Percentiles rank a stretch among this genome's conserved stretches.
These are phyloP conservation scores for Intubia oerlemansii DNA, from an alignment of 2,329 filamentous ascomycete species.

Conservation along the genomic window DNA sequence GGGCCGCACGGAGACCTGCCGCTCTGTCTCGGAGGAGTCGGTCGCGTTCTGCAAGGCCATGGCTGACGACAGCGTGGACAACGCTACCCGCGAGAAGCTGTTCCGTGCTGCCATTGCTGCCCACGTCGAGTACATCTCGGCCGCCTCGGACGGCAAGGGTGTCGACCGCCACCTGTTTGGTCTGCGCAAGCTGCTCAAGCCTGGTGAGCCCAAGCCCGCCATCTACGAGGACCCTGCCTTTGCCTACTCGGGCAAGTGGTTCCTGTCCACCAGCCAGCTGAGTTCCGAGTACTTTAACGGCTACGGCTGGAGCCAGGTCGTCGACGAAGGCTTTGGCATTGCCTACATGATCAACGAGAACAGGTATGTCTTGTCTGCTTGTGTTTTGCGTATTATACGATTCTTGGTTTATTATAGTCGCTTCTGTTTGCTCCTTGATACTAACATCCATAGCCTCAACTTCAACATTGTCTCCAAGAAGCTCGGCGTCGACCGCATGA, in stretches of 20 bases:
- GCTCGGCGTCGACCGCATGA: conserved; percentile 79
- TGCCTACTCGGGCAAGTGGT: conserved; percentile 72
- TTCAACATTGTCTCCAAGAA: conserved; percentile 96
- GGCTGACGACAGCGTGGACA: conserved; percentile 40
- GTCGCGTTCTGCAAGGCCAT: conserved; percentile 81
- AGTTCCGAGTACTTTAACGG: conserved; percentile 97
- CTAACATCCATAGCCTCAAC: conserved; percentile 26
- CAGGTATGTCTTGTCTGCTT: conserved; percentile 2
- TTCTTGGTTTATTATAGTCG: too few relatives aligned
- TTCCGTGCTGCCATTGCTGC: conserved; percentile 66
- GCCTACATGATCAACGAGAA: conserved; percentile 70
- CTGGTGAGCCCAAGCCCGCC: conserved; percentile 60
- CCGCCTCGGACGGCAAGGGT: conserved; percentile 78
- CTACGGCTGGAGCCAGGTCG: conserved; percentile 96
- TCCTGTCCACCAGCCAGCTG: conserved; percentile 70
- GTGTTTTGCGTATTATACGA: background rate
- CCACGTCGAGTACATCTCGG: conserved; percentile 78
- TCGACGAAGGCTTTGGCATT: conserved; percentile 89
- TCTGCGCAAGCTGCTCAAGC: conserved; percentile 69
- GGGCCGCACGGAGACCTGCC: conserved; percentile 90
- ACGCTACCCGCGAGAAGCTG: conserved; percentile 32
- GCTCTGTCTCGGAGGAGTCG: conserved; percentile 74
- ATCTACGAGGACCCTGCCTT: conserved; percentile 79
- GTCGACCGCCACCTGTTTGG: conserved; percentile 96
- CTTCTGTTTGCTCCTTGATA: conserved; percentile 1